Evolutionary conservation across 257 asterid genomes (phyloP), one percentile per base, ranked within the genome.

Genomic region (Cynanchum wilfordii): DNA sequence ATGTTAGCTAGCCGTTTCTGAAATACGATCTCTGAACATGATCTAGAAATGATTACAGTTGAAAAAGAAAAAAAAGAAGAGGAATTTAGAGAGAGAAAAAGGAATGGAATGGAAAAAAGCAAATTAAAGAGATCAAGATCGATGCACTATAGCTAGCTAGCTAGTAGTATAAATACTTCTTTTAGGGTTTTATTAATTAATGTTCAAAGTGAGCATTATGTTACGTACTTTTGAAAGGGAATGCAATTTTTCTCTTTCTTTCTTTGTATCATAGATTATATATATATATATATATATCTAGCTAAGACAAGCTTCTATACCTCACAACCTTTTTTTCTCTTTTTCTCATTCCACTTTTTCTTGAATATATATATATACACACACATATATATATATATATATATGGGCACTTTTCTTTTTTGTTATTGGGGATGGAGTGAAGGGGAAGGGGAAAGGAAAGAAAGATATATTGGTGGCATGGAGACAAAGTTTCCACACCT

Each of bases 401-500:
- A 36, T 36, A 7, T 10, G 2, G 11, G 10, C 47, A 7, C 47
- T 42, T n/a, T 25, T 24, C 13, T 27, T 58, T 25, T 24, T 58
- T 58, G 3, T 25, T 58, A 12, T 7, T 8, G 9, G 5, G 64
- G 36, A 17, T 10, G 36, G 64, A 50, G 56, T 50, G 56, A 50
- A 50, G 56, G 30, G 5, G 62, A 56, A 56, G 44, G 17, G 66
- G 51, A 3, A 36, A 20, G 47, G 58, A 29, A 47, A 13, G n/a
- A 73, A 57, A 57, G 42, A 68, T 67, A 44, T 69, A 40, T 40
- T 40, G 45, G 45, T 42, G 55, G 63, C 54, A 84, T 87, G 89
- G 92, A 87, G 97, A 89, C 96, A 91, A 85, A 89, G 97, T 91
- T 91, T 91, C 95, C 85, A 88, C 93, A 87, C 86, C 82, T 33